Conservation (phyloP, 352 stramenopile genomes). For the Peronospora belbahrii region DNA sequence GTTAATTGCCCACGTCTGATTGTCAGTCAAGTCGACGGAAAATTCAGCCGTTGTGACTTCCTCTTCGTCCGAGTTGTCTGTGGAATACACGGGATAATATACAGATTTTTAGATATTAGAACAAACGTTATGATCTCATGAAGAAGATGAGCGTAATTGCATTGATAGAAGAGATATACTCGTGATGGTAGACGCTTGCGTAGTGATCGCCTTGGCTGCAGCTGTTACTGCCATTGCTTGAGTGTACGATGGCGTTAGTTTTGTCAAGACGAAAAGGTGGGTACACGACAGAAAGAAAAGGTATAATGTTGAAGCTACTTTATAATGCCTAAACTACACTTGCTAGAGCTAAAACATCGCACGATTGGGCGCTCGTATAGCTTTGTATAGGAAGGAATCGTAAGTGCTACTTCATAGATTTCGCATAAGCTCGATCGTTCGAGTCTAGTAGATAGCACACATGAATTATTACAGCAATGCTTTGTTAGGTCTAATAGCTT, state of each 20-base stretch:
- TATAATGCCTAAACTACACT: no score
- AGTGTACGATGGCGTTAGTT: background rate
- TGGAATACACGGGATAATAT: slow-evolving; percentile 15
- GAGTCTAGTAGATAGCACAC: no score
- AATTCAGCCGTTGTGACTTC: slow-evolving; percentile 61
- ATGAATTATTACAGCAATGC: no score
- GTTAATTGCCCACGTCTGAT: slow-evolving; percentile 54
- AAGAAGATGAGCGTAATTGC: background rate
- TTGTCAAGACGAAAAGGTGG: background rate
- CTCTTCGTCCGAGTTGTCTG: slow-evolving; percentile 32
- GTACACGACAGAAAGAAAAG: background rate
- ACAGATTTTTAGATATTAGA: slow-evolving; percentile 48
- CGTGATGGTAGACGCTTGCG: background rate
- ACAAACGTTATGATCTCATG: slow-evolving; percentile 35
- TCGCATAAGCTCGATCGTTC: no score
- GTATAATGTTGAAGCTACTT: background rate
- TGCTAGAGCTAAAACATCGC: no score
- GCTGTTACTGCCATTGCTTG: background rate
- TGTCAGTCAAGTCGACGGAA: slow-evolving; percentile 47
- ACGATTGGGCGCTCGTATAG: no score
- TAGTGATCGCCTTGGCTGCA: background rate
- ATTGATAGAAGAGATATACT: background rate
- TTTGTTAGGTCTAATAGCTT: no score
- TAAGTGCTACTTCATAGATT: no score
- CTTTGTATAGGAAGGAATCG: no score